phyloP scores from a whole-genome alignment of 2,329 filamentous ascomycete genomes.

The Cucurbitaria berberidis region DNA sequence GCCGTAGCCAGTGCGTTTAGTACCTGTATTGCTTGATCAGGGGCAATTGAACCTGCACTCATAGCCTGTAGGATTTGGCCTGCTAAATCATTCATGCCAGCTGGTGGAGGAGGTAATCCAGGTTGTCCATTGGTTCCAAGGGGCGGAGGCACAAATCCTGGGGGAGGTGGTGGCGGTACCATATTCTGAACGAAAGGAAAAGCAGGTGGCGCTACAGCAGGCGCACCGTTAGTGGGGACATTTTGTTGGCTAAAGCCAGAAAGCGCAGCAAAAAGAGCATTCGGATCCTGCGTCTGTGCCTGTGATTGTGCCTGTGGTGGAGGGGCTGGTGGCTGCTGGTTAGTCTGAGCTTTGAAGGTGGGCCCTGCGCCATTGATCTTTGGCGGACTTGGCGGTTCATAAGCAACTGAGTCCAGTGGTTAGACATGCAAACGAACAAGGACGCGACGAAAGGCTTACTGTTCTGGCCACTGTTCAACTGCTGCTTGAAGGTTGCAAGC shows the following conservation, averaged over 20 bases:
- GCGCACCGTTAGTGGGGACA: constrained; percentile 36
- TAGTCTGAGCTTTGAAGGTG: constrained; percentile 32
- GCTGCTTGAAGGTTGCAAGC: constrained; percentile 83
- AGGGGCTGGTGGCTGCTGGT: constrained; percentile 30
- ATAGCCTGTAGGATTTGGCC: constrained; percentile 44
- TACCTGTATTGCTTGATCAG: constrained; percentile 45
- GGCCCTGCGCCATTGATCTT: constrained; percentile 30
- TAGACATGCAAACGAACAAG: constrained; percentile 15
- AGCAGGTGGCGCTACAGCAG: constrained; percentile 27
- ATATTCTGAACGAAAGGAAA: constrained; percentile 39
- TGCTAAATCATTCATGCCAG: constrained; percentile 36
- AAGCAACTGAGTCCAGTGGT: constrained; percentile 21
- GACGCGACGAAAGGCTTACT: constrained; percentile 64
- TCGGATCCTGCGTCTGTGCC: constrained; percentile 31
- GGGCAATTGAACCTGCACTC: constrained; percentile 38
- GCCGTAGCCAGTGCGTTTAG: constrained; percentile 37
- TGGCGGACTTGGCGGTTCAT: constrained; percentile 37
- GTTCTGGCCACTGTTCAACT: constrained; percentile 67
- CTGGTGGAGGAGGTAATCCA: constrained; percentile 32
- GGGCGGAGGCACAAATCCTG: constrained; percentile 41
- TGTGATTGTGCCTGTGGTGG: constrained; percentile 23
- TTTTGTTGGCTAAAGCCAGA: constrained; percentile 39
- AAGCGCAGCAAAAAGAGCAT: constrained; percentile 44
- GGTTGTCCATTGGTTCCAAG: constrained; percentile 27
- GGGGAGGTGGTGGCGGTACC: constrained; percentile 40